Evolutionary conservation across 2,329 filamentous ascomycete species (phyloP), one percentile per base, ranked within the genome.

Genomic region (Atkinsonella hypoxylon): DNA sequence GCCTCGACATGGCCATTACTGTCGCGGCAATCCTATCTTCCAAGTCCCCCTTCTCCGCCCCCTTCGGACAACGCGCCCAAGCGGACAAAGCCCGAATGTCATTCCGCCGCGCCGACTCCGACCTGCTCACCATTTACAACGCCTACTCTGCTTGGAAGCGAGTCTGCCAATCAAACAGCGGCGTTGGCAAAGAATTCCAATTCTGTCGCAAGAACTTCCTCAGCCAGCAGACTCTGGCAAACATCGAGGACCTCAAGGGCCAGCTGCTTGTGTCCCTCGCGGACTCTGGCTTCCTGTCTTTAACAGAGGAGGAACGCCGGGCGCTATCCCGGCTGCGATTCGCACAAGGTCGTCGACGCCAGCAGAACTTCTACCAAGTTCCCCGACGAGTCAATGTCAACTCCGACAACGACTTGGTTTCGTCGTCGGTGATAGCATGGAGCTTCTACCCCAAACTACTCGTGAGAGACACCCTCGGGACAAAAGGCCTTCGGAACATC

Each of bases 191-290:
- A 46, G 91, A 97, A 61, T 87, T 84, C 60, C 81, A 89, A 57
- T 98, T 94, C 67, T 98, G 93, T 70, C 83, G 85, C 59, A 96
- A 95, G 70, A 95, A 95, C 67, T 96, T 90, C 62, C 78, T 98
- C 48, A 91, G 84, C 54, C 78, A 85, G n/a, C 89, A 94, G 64
- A 93, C 88, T 3, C 76, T 98, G 4, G 76, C 82, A 45, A 95
- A 93, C 55, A 95, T 98, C 56, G 93, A 98, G 65, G 93, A 98
- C 59, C 77, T 97, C 49, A 98, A 97, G 67, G 86, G 87, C 7
- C 93, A 98, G 61, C 79, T 98, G 0, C 74, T 96, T 1, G 83
- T 87, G 2, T 86, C 88, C 0, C 76, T 98, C 1, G 85, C 85
- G 7, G 93, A 97, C 59, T 87, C 89, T 0, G 88, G 89, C 0